These are phyloP conservation scores for Cyclocybe cylindracea DNA, from an alignment of 768 basidiomycete genomes.

Conservation along the genomic window DNA sequence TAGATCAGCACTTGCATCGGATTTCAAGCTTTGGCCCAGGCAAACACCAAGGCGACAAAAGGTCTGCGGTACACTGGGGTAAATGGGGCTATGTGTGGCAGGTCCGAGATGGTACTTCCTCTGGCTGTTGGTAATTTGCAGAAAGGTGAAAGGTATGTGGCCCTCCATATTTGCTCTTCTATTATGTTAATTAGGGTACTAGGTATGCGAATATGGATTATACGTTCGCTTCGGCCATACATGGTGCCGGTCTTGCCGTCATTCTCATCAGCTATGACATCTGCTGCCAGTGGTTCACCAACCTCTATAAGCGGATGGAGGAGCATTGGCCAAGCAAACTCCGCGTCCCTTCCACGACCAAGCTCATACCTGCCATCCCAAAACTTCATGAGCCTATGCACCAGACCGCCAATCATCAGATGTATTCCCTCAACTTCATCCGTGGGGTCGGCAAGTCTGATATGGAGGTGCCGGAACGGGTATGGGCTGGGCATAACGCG, in stretches of 20 bases:
- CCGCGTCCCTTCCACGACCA: neutral
- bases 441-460: too few species aligned
- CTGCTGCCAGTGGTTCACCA: slow-evolving; percentile 3
- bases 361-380: slow-evolving; percentile 21
- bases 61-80: slow-evolving; percentile 4
- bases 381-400: slow-evolving; percentile 32
- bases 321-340: neutral
- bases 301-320: slow-evolving; percentile 15
- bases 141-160: slow-evolving; percentile 26
- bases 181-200: neutral
- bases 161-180: neutral
- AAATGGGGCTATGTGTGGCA: neutral
- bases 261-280: slow-evolving; percentile 18
- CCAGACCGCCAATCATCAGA: slow-evolving; percentile 13
- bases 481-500: slow-evolving; percentile 28
- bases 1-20: slow-evolving; percentile 4
- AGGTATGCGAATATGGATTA: slow-evolving; percentile 16
- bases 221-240: neutral
- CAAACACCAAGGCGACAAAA: slow-evolving; percentile 8
- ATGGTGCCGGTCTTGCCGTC: too few species aligned
- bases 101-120: neutral
- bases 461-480: slow-evolving; percentile 29
- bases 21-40: neutral
- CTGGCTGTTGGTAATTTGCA: slow-evolving; percentile 1
- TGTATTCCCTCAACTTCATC: too few species aligned